A percentile compares a stretch with the other conserved stretches of the same genome.
phyloP scores from a whole-genome alignment of 352 stramenopile genomes.

The Plasmopara viticola region DNA sequence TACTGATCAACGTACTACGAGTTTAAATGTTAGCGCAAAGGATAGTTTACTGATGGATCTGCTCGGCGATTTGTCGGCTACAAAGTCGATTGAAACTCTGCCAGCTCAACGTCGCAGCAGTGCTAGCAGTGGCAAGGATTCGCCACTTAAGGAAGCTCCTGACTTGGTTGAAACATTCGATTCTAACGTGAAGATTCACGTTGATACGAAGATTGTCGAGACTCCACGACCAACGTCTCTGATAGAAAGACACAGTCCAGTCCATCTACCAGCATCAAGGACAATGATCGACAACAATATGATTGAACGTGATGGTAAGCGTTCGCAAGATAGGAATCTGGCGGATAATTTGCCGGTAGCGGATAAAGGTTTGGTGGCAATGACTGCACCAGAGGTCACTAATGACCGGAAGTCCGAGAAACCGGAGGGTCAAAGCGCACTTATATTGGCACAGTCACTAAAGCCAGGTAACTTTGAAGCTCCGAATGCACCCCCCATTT shows the following conservation, averaged over 20 bases:
- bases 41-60: constrained; percentile 56
- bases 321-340: too few relatives aligned
- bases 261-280: too few relatives aligned
- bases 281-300: too few relatives aligned
- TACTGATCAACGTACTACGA: neutral
- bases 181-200: neutral
- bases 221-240: neutral
- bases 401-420: neutral
- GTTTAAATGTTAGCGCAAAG: constrained; percentile 24
- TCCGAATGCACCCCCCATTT: constrained; percentile 4
- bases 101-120: constrained; percentile 5
- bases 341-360: too few relatives aligned
- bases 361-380: too few relatives aligned
- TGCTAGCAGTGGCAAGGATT: constrained; percentile 9
- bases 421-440: neutral
- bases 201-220: neutral
- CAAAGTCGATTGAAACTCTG: constrained; percentile 17
- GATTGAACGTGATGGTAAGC: too few relatives aligned
- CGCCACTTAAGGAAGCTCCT: constrained; percentile 22
- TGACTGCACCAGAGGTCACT: too few relatives aligned
- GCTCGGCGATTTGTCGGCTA: constrained; percentile 31
- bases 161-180: constrained; percentile 9
- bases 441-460: neutral
- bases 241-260: too few relatives aligned
- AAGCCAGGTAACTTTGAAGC: neutral